A percentile compares a stretch with the other conserved stretches of the same genome.
Conservation (phyloP, 176 grass and related monocot genomes). For the Rhipidocladum racemiflorum region DNA sequence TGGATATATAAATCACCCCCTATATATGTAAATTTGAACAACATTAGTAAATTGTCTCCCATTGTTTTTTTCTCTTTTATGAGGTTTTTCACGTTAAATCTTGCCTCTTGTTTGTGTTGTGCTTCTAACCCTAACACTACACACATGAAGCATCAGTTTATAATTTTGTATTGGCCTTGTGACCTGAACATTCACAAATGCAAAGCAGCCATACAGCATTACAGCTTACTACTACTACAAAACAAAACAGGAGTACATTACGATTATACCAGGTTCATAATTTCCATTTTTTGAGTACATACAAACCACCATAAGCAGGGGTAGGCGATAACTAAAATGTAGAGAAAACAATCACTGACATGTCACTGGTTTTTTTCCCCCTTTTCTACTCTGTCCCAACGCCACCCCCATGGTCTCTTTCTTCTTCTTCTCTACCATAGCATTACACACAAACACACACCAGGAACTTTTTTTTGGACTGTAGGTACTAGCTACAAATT, state of each 20-base stretch:
- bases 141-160: not conserved
- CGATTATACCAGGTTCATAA: not conserved
- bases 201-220: not conserved
- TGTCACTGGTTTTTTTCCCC: not conserved
- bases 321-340: not conserved
- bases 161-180: not conserved
- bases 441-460: slow-evolving; percentile 7
- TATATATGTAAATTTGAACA: too few relatives aligned
- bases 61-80: too few relatives aligned
- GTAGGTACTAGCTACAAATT: not conserved
- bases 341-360: not conserved
- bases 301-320: too few relatives aligned
- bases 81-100: too few relatives aligned
- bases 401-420: not conserved
- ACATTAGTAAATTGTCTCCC: too few relatives aligned
- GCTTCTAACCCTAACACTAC: too few relatives aligned
- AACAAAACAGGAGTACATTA: not conserved
- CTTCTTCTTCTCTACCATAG: not conserved
- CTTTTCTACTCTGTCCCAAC: not conserved
- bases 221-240: not conserved
- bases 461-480: not conserved
- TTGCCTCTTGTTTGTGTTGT: too few relatives aligned
- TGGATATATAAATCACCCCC: too few relatives aligned
- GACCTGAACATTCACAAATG: not conserved
- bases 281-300: too few relatives aligned